Evolutionary conservation across 768 basidiomycete genomes (phyloP), one percentile per base, ranked within the genome.

Genomic region (Polyporus arcularius): DNA sequence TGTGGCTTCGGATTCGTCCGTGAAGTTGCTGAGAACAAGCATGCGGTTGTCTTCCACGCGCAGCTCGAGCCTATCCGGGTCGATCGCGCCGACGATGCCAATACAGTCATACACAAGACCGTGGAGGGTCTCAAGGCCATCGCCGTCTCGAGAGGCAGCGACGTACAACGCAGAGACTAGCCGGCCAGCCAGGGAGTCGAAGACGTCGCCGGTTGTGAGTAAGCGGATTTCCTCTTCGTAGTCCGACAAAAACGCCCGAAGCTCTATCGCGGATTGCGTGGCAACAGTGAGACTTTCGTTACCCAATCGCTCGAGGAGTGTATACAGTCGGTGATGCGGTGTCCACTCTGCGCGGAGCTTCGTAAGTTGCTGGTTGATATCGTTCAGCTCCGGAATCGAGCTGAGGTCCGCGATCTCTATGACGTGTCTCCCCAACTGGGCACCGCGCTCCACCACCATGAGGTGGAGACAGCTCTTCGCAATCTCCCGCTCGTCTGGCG

Each of bases 11-110:
- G 77, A 78, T 51, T 89, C 86, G 65, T 96, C 89, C 1, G 77
- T 78, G 71, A 94, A 97, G 71, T 98, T 95, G 68, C 81, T 84
- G 61, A 86, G 78, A 50, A 98, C 81, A 48, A 94, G 82, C 75
- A 91, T 88, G 46, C 82, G 80, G 2, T 82, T 73, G 62, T 89
- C 87, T 40, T 74, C 75, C 32, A 80, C 71, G 1, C 77, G 76
- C 18, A 93, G 79, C 63, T 92, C 89, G 68, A 90, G 90, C 51
- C 97, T 83, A 77, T 98, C 96, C 0, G 96, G 96, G 73, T 99
- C 97, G 16, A 96, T 82, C 2, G 97, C 97, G 6, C 97, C 97
- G 12, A 98, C 75, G 21, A 92, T 83, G 1, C 96, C 94, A 57
- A 98, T 85, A 70, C 93, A 97, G 69, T 97, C 92, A 69, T 89